Evolutionary conservation across 306 rosid genomes (phyloP).

Genomic region (Quillaja saponaria): DNA sequence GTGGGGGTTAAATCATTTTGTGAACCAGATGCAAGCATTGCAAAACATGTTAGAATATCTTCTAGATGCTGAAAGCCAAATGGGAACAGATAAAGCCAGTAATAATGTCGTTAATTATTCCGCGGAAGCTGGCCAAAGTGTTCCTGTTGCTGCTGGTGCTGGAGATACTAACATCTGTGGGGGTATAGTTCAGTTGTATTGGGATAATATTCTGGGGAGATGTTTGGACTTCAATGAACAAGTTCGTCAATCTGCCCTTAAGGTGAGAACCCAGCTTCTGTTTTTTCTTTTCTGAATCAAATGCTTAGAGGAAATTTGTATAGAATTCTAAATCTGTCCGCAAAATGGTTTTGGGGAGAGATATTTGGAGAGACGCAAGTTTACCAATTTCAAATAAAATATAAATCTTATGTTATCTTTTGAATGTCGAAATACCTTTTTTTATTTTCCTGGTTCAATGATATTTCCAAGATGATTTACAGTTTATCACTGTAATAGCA

Average conservation of each 20-base stretch:
- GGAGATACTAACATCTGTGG: slow-evolving; percentile 99
- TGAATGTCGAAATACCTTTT: slow-evolving; percentile 4
- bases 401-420: slow-evolving; percentile 10
- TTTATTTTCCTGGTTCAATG: slow-evolving; percentile 15
- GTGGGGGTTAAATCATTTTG: slow-evolving; percentile 39
- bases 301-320: too few relatives aligned
- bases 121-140: slow-evolving; percentile 65
- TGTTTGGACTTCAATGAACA: slow-evolving; percentile 76
- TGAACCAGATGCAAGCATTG: slow-evolving; percentile 85
- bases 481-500: too few relatives aligned
- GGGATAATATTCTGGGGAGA: slow-evolving; percentile 81
- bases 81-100: slow-evolving; percentile 63
- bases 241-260: slow-evolving; percentile 83
- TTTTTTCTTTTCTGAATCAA: slow-evolving; percentile 18
- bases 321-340: too few relatives aligned
- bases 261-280: slow-evolving; percentile 55
- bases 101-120: slow-evolving; percentile 44
- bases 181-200: slow-evolving; percentile 90
- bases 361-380: slow-evolving; percentile 24
- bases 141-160: slow-evolving; percentile 99
- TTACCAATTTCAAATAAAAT: slow-evolving; percentile 4
- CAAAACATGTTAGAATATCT: slow-evolving; percentile 93
- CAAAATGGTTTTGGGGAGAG: slow-evolving; percentile 7
- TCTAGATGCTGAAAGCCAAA: slow-evolving; percentile 85
- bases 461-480: too few relatives aligned